phyloP scores from a whole-genome alignment of 345 rosid genomes.

The Salix suchowensis region DNA sequence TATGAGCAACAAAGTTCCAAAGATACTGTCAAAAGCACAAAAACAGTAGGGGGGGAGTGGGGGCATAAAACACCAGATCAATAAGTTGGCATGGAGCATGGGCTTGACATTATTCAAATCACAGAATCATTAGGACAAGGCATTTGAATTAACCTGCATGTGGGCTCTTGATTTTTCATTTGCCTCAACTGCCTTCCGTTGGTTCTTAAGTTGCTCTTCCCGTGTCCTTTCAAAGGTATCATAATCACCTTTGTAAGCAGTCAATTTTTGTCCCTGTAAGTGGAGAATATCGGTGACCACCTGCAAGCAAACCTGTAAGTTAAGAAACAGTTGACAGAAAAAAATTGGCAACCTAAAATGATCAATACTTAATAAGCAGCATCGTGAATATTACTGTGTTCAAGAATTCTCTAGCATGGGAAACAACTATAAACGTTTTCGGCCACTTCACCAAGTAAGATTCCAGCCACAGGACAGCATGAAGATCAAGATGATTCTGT shows the following conservation, averaged over 20 bases:
- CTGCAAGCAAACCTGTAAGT: slow-evolving; percentile 34
- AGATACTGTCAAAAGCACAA: not conserved
- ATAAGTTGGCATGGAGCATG: not conserved
- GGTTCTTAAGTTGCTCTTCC: slow-evolving; percentile 81
- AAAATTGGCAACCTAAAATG: not conserved
- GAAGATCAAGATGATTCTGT: slow-evolving; percentile 99
- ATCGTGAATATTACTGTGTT: slow-evolving; percentile 53
- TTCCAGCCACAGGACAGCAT: slow-evolving; percentile 98
- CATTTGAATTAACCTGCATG: slow-evolving; percentile 71
- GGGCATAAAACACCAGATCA: not conserved
- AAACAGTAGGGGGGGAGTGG: not conserved
- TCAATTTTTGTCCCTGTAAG: slow-evolving; percentile 77
- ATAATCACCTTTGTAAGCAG: slow-evolving; percentile 77
- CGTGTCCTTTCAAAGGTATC: slow-evolving; percentile 86
- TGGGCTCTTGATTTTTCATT: slow-evolving; percentile 77
- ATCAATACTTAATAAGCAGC: not conserved
- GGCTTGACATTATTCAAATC: not conserved
- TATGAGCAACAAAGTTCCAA: not conserved
- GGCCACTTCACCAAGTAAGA: slow-evolving; percentile 94
- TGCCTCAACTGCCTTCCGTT: slow-evolving; percentile 86
- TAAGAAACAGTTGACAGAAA: not conserved
- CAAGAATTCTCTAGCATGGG: slow-evolving; percentile 97
- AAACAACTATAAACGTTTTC: slow-evolving; percentile 91
- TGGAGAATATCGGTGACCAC: slow-evolving; percentile 96
- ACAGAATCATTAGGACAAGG: not conserved